Evolutionary conservation across 805 yeast genomes (phyloP), one percentile per base, ranked within the genome.

Genomic region (Kuraishia molischiana): DNA sequence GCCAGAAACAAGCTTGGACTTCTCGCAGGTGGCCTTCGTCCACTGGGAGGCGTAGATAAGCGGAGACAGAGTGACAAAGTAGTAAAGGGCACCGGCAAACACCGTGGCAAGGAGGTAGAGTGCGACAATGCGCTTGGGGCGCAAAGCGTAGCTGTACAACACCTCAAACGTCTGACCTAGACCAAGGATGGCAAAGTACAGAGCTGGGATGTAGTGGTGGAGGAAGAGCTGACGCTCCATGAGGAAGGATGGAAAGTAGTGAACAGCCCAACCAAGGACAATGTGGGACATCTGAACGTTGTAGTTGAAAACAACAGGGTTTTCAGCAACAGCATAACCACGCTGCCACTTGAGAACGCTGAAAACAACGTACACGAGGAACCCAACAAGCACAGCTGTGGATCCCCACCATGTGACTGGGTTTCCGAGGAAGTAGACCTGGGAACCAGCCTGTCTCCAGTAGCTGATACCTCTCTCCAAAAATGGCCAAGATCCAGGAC

Each of bases 151-250:
- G 1, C 62, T 49, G 40, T 52, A 43, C 22, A 56, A 17, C 21
- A 58, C 45, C 43, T 61, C 61, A n/a, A 66, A 46, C 20, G 58
- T 57, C 38, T 72, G 74, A 17, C 71, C 62, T 5, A 63, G 40
- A 19, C 67, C 46, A 39, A 76, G 50, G 4, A 74, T 54, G 3
- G 69, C 65, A 60, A 92, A 92, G 64, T 86, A 92, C 38, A 85
- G 72, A 2, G 97, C 85, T 40, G 96, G 97, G 47, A 92, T 63
- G 59, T 90, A 90, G 60, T 89, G 97, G 59, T 89, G 97, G 55
- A 89, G 66, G 66, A 90, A 89, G 61, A 89, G 61, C 63, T 89
- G 97, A 63, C 97, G 78, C 19, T 79, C 87, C 97, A 89, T 89
- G 41, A 89, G 64, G 61, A 74, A 79, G 38, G 85, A 83, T 47